Evolutionary conservation across 2,329 filamentous ascomycete species (phyloP), one percentile per base, ranked within the genome.

Genomic region (Penicillium sp.): DNA sequence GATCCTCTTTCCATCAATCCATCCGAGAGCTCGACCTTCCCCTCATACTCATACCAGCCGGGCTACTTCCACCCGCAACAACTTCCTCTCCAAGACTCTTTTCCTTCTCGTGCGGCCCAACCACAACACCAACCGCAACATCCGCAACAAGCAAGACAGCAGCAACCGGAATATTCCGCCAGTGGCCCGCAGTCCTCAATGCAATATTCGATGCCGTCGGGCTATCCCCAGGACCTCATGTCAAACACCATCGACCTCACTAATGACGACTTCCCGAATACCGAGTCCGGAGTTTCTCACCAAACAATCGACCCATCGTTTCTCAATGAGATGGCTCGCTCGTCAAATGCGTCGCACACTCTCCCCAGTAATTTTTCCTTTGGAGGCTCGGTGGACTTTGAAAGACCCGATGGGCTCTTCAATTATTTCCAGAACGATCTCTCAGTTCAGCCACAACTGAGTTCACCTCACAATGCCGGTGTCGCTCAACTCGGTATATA

Each of bases 261-360:
- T 4, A 71, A 71, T 71, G 53, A 54, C 35, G 71, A 74, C 28
- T 80, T 74, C 56, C 28, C 70, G 13, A 66, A 70, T 13, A n/a
- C 60, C 64, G 26, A 62, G 68, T 19, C 61, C 64, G 3, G 64
- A 60, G 49, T 63, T 73, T 17, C 58, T 64, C 73, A 77, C 58
- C 74, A 72, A 35, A 79, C 77, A 4, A 80, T 80, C 51, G 75
- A 80, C 53, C 78, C 78, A 0, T 76, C 77, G 35, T 79, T 75
- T 42, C 70, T 80, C 6, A 74, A 73, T 28, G 53, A 19, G 9
- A 61, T 73, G 9, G 40, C 70, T 5, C 70, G 33, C 2, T 57
- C 54, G 8, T 47, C 54, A 9, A 57, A 47, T 28, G 15, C 24
- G 28, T 71, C 37, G 68, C 75, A 54, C 55, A 66, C 33, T n/a